Percentiles rank a stretch among this genome's conserved stretches.
These are phyloP conservation scores for Dalbergia cochinchinensis DNA, from an alignment of 306 rosid genomes.

Conservation along the genomic window DNA sequence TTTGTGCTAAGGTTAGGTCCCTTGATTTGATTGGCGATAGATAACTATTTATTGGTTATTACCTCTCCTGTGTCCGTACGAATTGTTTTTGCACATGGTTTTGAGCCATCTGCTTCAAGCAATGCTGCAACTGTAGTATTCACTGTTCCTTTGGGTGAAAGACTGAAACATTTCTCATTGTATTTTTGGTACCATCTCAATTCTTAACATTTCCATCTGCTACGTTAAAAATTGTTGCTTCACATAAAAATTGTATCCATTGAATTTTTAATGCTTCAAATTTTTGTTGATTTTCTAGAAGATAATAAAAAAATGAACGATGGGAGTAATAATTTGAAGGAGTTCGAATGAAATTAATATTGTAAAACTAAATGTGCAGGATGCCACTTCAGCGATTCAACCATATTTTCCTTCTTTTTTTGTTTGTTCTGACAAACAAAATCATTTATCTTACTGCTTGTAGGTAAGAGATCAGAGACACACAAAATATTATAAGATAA, in stretches of 20 bases:
- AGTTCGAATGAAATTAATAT: no score
- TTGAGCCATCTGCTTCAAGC: background rate
- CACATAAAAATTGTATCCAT: no score
- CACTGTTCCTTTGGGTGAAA: background rate
- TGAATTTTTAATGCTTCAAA: no score
- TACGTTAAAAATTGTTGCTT: no score
- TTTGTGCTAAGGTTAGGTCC: slow-evolving; percentile 35
- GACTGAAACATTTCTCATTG: no score
- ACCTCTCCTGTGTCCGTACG: background rate
- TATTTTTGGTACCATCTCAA: no score
- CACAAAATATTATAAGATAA: background rate
- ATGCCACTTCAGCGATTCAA: background rate
- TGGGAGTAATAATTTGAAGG: no score
- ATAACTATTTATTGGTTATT: background rate
- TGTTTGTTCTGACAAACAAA: background rate
- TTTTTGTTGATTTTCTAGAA: no score
- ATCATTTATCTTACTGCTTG: background rate
- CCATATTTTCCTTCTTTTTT: background rate
- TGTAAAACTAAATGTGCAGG: background rate
- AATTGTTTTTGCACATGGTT: slow-evolving; percentile 27
- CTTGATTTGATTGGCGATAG: slow-evolving; percentile 20
- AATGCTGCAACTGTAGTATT: background rate
- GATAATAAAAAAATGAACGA: no score
- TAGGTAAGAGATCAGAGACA: background rate
- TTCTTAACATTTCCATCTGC: no score